Conservation (phyloP, 805 yeast species). For the Maudiozyma pseudohumilis region DNA sequence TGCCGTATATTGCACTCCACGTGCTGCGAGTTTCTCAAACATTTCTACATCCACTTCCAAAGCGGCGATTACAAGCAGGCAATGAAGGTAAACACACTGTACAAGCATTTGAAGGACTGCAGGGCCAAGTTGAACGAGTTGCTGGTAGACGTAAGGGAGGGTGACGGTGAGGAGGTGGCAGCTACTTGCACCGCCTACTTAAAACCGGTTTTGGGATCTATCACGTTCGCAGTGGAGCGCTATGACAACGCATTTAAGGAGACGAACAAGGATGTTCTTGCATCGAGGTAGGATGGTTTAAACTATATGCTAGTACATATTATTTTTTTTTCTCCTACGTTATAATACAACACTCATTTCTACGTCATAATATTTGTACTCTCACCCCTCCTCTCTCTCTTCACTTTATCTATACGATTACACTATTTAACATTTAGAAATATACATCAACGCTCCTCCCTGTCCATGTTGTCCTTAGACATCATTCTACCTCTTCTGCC, state of each 20-base stretch:
- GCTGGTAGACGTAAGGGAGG: slow-evolving; percentile 22
- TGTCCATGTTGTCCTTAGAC: slow-evolving; percentile 37
- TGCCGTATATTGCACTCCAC: slow-evolving; percentile 59
- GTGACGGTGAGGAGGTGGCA: slow-evolving; percentile 24
- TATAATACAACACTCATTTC: neutral
- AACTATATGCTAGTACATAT: no score
- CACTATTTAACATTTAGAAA: neutral
- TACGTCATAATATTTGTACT: neutral
- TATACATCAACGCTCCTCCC: slow-evolving; percentile 30
- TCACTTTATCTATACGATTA: no score
- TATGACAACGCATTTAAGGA: slow-evolving; percentile 30
- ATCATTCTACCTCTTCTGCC: slow-evolving; percentile 32
- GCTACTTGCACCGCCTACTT: slow-evolving; percentile 28
- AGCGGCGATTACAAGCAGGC: slow-evolving; percentile 40
- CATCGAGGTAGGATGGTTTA: neutral
- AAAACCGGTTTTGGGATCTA: slow-evolving; percentile 36
- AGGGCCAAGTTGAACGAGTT: slow-evolving; percentile 32
- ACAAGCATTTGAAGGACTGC: slow-evolving; percentile 39
- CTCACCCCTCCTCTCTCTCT: neutral
- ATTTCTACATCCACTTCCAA: slow-evolving; percentile 60
- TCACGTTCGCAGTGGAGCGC: slow-evolving; percentile 36
- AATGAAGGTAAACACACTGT: slow-evolving; percentile 35
- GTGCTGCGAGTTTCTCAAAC: slow-evolving; percentile 63
- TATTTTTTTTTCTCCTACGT: neutral
- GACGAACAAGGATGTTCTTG: neutral